Base-by-base conservation (phyloP, 345 rosid genomes). In the Rubroshorea leprosula region DNA sequence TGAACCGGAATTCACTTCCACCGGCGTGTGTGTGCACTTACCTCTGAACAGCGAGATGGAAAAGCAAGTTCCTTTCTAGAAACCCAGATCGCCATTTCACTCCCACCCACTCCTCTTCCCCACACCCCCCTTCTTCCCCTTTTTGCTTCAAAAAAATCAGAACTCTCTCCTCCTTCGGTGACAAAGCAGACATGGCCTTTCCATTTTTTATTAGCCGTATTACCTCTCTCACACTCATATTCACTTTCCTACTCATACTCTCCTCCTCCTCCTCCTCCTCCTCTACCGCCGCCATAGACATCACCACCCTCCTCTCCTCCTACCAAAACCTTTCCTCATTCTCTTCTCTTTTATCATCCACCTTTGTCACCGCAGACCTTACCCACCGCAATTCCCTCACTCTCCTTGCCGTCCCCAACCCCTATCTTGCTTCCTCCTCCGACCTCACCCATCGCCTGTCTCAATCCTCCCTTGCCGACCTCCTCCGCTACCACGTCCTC, bases 401-500 rank as follows among this genome's bases (percentile, higher is more conserved):
- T 1, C 67, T 93, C 66, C 82, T 93, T 53, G 96, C 85, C 51
- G 91, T 93, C 46, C 90, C 97, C 9, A 83, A 93, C 66, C 52
- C 82, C 4, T 80, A 63, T 62, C 76, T 93, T n/a, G n/a, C n/a
- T n/a, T n/a, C n/a, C 49, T 39, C 89, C 31, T 59, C 86, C 41
- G 85, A 76, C 26, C 58, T 76, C 83, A 84, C 87, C 66, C 87
- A 81, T 79, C 89, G 38, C 68, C 81, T 89, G 64, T 64, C 88
- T 16, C 82, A 83, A 0, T 59, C 81, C 50, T 50, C 87, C 1
- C 78, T 83, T 20, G 84, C 89, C 44, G 96, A 93, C 84, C 83
- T 93, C 77, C 83, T 89, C 70, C 83, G 96, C 57, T 89, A 81
- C 78, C 87, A 93, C 67, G 73, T 89, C 58, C 83, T 93, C 20